These are phyloP conservation scores for Xylariaceae sp. DNA, from an alignment of 2,329 filamentous ascomycete genomes.

Conservation along the genomic window DNA sequence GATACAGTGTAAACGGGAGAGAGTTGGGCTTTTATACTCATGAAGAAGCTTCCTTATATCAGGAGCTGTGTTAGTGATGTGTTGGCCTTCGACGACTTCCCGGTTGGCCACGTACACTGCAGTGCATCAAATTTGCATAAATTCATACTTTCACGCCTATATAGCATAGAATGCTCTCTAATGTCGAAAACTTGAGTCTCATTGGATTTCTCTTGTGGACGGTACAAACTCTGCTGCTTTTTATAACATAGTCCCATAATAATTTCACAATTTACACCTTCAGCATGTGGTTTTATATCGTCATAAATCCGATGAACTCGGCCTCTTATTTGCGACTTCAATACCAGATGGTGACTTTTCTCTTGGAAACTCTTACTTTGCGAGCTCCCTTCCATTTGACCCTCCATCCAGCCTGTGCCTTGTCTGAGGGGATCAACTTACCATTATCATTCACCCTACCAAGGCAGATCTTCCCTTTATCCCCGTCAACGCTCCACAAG, in stretches of 20 bases:
- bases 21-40: neutral
- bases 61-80: neutral
- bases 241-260: too few relatives aligned
- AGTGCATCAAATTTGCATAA: constrained; percentile 5
- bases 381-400: constrained; percentile 14
- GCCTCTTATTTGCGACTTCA: neutral
- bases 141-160: constrained; percentile 6
- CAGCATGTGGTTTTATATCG: neutral
- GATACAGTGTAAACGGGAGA: neutral
- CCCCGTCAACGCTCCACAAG: constrained; percentile 13
- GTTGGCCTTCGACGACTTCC: neutral
- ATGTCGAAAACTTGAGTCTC: too few relatives aligned
- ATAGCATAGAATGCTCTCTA: neutral
- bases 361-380: constrained; percentile 3
- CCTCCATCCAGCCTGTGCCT: constrained; percentile 16
- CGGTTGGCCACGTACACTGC: constrained; percentile 2
- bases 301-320: neutral
- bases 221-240: too few relatives aligned
- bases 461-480: constrained; percentile 7
- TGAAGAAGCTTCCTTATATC: neutral
- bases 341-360: constrained; percentile 9
- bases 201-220: too few relatives aligned
- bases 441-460: constrained; percentile 14
- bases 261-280: neutral
- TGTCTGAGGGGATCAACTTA: constrained; percentile 12